Conservation (phyloP, 1,284 basidiomycete species). For the Schizophyllum amplum region DNA sequence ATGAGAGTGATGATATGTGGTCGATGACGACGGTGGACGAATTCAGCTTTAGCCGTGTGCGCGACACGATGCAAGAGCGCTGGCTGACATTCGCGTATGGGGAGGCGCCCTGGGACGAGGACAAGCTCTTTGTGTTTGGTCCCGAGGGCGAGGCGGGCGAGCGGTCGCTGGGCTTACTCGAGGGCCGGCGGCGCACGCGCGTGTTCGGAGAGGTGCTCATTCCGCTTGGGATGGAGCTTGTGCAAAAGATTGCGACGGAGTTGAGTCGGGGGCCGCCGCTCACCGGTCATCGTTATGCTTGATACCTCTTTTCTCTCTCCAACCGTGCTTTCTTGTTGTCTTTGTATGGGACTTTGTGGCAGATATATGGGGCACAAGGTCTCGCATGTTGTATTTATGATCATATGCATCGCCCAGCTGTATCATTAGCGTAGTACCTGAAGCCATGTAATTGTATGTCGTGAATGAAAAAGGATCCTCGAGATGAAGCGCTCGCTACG, state of each 20-base stretch:
- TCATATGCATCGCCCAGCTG: background rate
- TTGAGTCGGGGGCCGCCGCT: conserved; percentile 58
- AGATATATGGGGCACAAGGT: background rate
- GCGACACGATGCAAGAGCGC: conserved; percentile 57
- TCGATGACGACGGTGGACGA: conserved; percentile 46
- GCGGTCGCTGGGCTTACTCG: conserved; percentile 47
- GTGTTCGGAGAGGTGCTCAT: conserved; percentile 58
- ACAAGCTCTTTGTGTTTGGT: conserved; percentile 67
- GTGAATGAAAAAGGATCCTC: no score
- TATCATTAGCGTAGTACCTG: background rate
- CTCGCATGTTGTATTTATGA: background rate
- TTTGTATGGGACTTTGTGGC: background rate
- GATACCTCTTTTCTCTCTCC: background rate
- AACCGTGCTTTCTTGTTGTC: background rate
- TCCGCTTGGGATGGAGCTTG: conserved; percentile 54
- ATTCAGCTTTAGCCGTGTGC: conserved; percentile 54
- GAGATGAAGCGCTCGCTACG: no score
- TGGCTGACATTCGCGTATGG: conserved; percentile 72
- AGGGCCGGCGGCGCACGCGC: conserved; percentile 34
- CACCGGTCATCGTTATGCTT: background rate
- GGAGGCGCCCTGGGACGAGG: conserved; percentile 57
- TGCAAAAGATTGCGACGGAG: conserved; percentile 65
- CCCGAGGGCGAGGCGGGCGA: conserved; percentile 64
- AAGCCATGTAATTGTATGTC: no score
- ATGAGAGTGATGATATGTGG: conserved; percentile 33